These are phyloP conservation scores for Solanum pimpinellifolium DNA, from an alignment of 257 asterid genomes.

Conservation along the genomic window DNA sequence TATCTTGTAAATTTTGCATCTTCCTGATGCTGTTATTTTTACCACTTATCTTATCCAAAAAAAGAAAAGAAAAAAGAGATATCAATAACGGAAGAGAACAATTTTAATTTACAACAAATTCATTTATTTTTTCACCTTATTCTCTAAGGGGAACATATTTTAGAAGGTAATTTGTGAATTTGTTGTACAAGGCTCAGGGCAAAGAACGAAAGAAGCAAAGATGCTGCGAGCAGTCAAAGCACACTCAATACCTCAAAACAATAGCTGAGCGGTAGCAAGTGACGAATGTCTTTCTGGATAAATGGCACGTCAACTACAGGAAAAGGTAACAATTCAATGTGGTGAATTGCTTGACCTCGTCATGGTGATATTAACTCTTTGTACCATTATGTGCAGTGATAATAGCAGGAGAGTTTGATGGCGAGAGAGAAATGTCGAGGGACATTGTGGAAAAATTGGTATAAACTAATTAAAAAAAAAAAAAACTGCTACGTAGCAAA, in stretches of 20 bases:
- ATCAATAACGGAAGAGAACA: neutral
- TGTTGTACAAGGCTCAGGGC: neutral
- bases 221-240: neutral
- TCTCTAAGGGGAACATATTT: neutral
- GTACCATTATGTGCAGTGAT: neutral
- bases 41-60: no score
- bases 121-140: neutral
- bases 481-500: neutral
- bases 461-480: neutral
- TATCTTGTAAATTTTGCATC: no score
- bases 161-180: neutral
- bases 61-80: neutral
- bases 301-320: neutral
- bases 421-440: neutral
- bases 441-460: neutral
- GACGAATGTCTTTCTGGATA: neutral
- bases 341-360: neutral
- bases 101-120: neutral
- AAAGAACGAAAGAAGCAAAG: neutral
- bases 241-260: neutral
- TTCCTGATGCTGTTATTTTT: no score
- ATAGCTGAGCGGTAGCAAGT: neutral
- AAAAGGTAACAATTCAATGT: neutral
- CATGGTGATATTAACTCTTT: neutral
- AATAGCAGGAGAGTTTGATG: neutral